These are phyloP conservation scores for Myriangium duriaei DNA, from an alignment of 2,329 filamentous ascomycete species.

Conservation along the genomic window DNA sequence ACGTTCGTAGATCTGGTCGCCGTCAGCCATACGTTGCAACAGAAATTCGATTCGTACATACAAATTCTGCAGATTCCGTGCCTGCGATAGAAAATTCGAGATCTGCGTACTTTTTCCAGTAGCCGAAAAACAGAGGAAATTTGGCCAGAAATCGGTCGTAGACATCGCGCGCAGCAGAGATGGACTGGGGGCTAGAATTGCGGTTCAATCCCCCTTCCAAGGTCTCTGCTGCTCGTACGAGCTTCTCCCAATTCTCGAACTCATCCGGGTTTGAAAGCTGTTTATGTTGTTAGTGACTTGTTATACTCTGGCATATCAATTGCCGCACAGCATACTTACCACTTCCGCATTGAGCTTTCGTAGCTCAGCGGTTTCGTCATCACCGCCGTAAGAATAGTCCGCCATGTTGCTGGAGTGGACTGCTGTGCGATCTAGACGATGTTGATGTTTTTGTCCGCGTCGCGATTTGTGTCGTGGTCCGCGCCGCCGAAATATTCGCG, in stretches of 20 bases:
- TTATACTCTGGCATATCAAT: no score
- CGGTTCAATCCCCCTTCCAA: conserved; percentile 90
- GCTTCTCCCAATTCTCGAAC: conserved; percentile 90
- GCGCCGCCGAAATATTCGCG: no score
- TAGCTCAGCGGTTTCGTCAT: conserved; percentile 73
- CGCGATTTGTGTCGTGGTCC: no score
- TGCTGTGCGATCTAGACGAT: no score
- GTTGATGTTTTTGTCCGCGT: no score
- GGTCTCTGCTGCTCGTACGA: conserved; percentile 68
- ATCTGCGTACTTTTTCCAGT: conserved; percentile 99
- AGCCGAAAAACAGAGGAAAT: conserved; percentile 90
- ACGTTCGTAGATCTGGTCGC: conserved; percentile 72
- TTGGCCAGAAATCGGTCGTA: conserved; percentile 91
- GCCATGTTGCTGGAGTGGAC: conserved; percentile 53
- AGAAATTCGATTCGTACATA: no score
- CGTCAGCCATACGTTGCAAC: conserved; percentile 14
- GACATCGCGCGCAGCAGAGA: conserved; percentile 71
- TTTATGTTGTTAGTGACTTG: conserved; percentile 9
- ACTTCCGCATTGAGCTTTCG: conserved; percentile 66
- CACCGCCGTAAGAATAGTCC: conserved; percentile 61
- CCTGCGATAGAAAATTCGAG: conserved; percentile 94
- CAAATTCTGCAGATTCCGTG: conserved; percentile 94
- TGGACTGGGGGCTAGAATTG: conserved; percentile 89
- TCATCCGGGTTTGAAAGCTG: conserved; percentile 66
- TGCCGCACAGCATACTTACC: no score